Base-by-base conservation (phyloP, 306 rosid species). In the Rosa chinensis region DNA sequence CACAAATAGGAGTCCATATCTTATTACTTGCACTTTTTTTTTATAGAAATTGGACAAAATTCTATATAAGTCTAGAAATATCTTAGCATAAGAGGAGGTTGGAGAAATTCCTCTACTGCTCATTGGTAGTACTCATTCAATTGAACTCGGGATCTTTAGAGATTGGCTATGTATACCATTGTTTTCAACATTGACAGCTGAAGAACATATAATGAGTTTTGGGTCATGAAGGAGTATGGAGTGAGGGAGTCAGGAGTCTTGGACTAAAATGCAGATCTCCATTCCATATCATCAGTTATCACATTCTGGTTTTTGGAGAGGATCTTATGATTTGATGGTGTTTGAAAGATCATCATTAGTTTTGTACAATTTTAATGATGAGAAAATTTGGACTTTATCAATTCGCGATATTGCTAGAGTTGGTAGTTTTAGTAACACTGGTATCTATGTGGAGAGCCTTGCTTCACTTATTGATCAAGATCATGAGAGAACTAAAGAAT, bases 211-310 rank as follows among this genome's bases (percentile, higher is more conserved):
- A 16, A 73, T 2, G 76, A 72, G 47, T 72, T 72, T 72, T 72
- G 63, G 76, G 32, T 72, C 32, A 50, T 49, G 76, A 72, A 72
- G 44, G 5, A 72, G 18, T 49, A 32, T 18, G 76, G 63, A 49
- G 39, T 49, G 16, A 37, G 18, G 14, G 10, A 72, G 47, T 50
- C 47, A 25, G 28, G 28, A 25, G 28, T 25, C 5, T 1, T 72
- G 76, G 76, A 49, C 63, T 48, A 28, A 35, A 32, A 50, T 72
- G 40, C 18, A 39, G 16, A 39, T 50, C 28, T 17, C 47, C 4
- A 49, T 72, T 13, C 32, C 28, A 7, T 49, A 72, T 32, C 10
- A 13, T 0, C 5, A 8, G 1, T 18, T 50, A 28, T 50, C 3
- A 4, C 76, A 28, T 48, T 47, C 43, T 6, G 58, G 75, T 14